Evolutionary conservation across 2,329 filamentous ascomycete genomes (phyloP).

Genomic region (Calonectria montana): DNA sequence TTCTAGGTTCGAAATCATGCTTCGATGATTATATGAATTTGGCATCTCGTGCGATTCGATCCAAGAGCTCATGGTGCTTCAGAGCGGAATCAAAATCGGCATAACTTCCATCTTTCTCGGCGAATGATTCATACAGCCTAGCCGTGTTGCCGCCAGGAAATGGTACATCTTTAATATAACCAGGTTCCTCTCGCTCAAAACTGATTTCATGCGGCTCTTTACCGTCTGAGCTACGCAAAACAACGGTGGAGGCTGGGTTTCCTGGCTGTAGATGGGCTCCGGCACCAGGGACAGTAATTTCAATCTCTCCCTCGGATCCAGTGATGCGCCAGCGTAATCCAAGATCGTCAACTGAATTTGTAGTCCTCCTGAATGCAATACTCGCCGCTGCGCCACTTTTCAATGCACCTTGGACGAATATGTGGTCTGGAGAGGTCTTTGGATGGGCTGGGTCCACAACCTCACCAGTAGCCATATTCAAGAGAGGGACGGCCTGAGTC

Average conservation of each 20-base stretch:
- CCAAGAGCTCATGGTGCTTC: not conserved
- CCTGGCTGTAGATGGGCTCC: not conserved
- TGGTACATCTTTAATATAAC: not conserved
- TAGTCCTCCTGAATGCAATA: conserved; percentile 14
- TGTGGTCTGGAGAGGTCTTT: conserved; percentile 16
- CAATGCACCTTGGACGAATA: conserved; percentile 20
- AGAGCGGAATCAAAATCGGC: not conserved
- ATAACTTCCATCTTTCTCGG: not conserved
- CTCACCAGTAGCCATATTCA: conserved; percentile 1
- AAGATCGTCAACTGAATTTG: conserved; percentile 8
- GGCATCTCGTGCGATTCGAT: not conserved
- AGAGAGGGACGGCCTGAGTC: not conserved
- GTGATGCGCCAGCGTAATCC: conserved; percentile 27
- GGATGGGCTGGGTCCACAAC: not conserved
- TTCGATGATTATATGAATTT: not conserved
- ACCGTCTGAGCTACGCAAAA: not conserved
- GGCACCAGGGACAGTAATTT: not conserved
- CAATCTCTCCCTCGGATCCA: conserved; percentile 27
- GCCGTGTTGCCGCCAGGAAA: conserved; percentile 3
- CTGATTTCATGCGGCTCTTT: not conserved
- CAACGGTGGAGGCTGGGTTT: not conserved
- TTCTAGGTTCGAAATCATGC: not conserved
- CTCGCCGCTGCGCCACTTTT: conserved; percentile 14
- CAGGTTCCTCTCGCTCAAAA: not conserved
- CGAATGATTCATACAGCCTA: conserved; percentile 2